A percentile compares a stretch with the other conserved stretches of the same genome.
These are phyloP conservation scores for Yamadazyma sp. DNA, from an alignment of 805 yeast genomes.

Conservation along the genomic window DNA sequence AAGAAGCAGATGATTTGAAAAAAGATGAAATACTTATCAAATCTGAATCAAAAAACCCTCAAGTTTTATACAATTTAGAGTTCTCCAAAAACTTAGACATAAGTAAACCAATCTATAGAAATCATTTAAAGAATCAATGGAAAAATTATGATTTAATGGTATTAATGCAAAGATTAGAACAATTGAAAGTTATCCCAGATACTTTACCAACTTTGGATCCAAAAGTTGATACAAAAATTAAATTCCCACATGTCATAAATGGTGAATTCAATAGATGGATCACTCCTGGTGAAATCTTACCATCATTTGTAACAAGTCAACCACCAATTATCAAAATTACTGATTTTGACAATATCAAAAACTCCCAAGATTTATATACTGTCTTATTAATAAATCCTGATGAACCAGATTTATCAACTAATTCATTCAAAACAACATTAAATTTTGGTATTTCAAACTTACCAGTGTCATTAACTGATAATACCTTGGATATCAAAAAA, in stretches of 20 bases:
- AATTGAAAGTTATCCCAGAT: conserved; percentile 83
- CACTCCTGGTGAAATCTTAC: conserved; percentile 73
- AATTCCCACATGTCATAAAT: conserved; percentile 63
- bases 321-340: conserved; percentile 78
- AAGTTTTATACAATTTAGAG: conserved; percentile 67
- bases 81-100: conserved; percentile 53
- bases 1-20: conserved; percentile 17
- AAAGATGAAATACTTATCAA: conserved; percentile 37
- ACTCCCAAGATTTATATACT: conserved; percentile 58
- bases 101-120: conserved; percentile 76
- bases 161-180: conserved; percentile 89
- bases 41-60: conserved; percentile 81
- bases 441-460: conserved; percentile 78
- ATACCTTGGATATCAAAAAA: conserved; percentile 48
- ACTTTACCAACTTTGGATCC: conserved; percentile 89
- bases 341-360: conserved; percentile 52
- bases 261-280: conserved; percentile 63
- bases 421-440: conserved; percentile 67
- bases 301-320: conserved; percentile 67
- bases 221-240: conserved; percentile 65
- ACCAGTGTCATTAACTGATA: conserved; percentile 53
- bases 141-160: conserved; percentile 65
- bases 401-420: conserved; percentile 69
- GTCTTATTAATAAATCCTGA: conserved; percentile 88
- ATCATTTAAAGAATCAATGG: conserved; percentile 70